Conservation (phyloP, 163 green algal genomes). For the Volvox carteri region DNA sequence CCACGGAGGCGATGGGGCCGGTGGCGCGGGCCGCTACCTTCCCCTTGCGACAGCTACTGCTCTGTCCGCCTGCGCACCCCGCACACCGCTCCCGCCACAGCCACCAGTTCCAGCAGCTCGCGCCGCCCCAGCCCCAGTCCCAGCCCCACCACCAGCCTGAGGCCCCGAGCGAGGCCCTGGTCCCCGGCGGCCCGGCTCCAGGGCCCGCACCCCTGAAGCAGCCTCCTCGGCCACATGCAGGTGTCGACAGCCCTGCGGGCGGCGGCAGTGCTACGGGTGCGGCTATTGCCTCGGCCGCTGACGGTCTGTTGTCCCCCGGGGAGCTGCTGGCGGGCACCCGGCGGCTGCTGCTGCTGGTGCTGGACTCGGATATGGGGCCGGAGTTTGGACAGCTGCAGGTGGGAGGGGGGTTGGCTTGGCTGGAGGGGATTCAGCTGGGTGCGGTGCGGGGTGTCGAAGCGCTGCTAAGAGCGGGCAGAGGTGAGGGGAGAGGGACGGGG, state of each 20-base stretch:
- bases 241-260: not conserved
- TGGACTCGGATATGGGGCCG: conserved; percentile 10
- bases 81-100: too few species aligned
- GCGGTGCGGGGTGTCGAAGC: not conserved
- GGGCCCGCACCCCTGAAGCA: too few species aligned
- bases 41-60: conserved; percentile 16
- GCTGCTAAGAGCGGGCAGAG: not conserved
- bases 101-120: not conserved
- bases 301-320: not conserved
- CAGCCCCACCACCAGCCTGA: not conserved
- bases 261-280: not conserved
- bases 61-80: conserved; percentile 6
- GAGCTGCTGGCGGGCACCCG: conserved; percentile 16
- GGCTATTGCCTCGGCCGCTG: not conserved
- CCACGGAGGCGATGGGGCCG: not conserved
- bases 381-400: conserved; percentile 36
- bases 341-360: conserved; percentile 48
- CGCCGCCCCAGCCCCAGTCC: not conserved
- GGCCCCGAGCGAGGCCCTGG: not conserved
- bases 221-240: too few species aligned
- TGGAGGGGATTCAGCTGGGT: not conserved
- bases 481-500: not conserved
- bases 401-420: not conserved
- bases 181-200: too few species aligned
- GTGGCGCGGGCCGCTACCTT: not conserved